Conservation (phyloP, 352 stramenopile genomes). For the Pythium sp. region DNA sequence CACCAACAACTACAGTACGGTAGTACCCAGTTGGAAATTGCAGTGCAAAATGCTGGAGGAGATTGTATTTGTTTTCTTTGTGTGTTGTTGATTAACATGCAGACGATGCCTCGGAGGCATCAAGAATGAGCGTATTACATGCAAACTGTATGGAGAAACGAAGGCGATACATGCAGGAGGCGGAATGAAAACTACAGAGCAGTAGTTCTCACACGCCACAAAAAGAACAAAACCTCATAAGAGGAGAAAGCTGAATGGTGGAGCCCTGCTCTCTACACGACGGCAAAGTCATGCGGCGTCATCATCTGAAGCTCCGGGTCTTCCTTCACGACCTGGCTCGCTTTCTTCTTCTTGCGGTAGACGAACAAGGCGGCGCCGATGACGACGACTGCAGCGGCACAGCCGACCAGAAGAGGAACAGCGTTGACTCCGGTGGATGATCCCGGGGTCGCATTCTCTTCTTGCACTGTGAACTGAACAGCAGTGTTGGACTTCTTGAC, state of each 20-base stretch:
- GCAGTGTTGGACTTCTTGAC: not conserved
- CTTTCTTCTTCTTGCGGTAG: conserved; percentile 3
- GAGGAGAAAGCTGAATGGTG: not conserved
- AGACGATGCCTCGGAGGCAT: not conserved
- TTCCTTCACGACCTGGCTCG: not conserved
- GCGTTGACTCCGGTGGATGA: not conserved
- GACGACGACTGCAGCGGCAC: not conserved
- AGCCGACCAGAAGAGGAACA: not conserved
- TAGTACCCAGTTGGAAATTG: not conserved
- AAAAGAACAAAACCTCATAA: not conserved
- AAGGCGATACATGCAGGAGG: not conserved
- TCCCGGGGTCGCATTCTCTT: not conserved
- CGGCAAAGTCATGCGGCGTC: not conserved
- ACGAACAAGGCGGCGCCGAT: conserved; percentile 3
- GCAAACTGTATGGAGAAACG: not conserved
- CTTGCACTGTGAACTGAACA: not conserved
- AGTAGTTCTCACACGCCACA: not conserved
- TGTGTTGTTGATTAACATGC: not conserved
- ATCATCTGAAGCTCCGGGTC: conserved; percentile 3
- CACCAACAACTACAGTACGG: no score
- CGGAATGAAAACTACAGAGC: not conserved
- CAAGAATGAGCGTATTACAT: not conserved
- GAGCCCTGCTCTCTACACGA: conserved; percentile 5
- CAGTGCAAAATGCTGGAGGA: not conserved
- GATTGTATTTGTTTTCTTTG: not conserved